Conservation (phyloP, 2,329 filamentous ascomycete genomes). For the Fusarium vanettenii region DNA sequence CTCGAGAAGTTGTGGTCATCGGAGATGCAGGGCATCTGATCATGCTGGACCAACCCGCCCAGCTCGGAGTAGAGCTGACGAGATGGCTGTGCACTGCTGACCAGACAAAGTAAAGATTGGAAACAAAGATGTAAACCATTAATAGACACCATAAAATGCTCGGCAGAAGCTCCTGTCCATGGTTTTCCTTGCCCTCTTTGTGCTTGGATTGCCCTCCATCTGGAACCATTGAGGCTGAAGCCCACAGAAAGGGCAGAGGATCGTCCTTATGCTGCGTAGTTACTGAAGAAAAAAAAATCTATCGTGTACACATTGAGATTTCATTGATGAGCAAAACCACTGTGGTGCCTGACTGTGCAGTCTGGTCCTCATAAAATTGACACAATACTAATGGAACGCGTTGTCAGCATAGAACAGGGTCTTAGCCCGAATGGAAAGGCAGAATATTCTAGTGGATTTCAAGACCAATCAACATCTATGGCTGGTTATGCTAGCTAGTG, state of each 20-base stretch:
- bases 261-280: neutral
- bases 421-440: neutral
- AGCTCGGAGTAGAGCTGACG: slow-evolving; percentile 52
- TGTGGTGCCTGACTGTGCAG: neutral
- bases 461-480: neutral
- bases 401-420: neutral
- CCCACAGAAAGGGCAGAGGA: neutral
- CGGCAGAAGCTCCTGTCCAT: neutral
- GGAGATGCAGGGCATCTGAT: slow-evolving; percentile 55
- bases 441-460: neutral
- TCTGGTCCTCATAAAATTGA: neutral
- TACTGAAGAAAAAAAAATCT: no score
- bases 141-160: neutral
- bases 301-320: neutral
- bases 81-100: slow-evolving; percentile 43
- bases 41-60: slow-evolving; percentile 56
- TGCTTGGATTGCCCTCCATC: neutral
- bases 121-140: neutral
- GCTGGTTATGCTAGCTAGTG: neutral
- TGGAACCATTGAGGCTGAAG: neutral
- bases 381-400: neutral
- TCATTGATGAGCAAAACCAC: neutral
- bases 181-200: neutral
- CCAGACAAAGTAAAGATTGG: neutral
- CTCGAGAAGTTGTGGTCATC: slow-evolving; percentile 49